Conservation (phyloP, 768 basidiomycete genomes). For the Obba rivulosa region DNA sequence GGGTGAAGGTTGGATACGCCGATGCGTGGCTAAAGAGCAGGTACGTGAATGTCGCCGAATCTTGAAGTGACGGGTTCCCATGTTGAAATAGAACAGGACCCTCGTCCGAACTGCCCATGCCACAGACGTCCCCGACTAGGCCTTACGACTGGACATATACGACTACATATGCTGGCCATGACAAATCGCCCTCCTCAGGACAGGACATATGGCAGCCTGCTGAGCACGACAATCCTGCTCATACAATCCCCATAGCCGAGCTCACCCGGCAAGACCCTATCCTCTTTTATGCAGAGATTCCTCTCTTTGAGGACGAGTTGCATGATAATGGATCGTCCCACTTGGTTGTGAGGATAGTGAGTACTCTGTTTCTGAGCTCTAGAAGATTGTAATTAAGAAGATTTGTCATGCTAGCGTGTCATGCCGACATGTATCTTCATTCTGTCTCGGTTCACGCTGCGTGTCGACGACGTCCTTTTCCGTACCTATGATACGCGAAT, state of each 20-base stretch:
- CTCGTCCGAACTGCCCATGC: conserved; percentile 58
- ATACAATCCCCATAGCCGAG: conserved; percentile 78
- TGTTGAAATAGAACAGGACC: conserved; percentile 61
- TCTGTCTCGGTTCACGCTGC: conserved; percentile 83
- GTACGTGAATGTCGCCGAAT: conserved; percentile 35
- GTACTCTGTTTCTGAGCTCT: not conserved
- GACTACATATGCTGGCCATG: conserved; percentile 74
- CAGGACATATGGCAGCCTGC: conserved; percentile 44
- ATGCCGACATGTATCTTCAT: conserved; percentile 96
- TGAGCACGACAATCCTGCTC: conserved; percentile 48
- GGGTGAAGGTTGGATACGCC: conserved; percentile 91
- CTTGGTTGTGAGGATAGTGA: conserved; percentile 79
- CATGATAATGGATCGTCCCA: conserved; percentile 94
- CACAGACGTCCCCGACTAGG: conserved; percentile 69
- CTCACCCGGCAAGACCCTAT: conserved; percentile 91
- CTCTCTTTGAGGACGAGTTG: conserved; percentile 92
- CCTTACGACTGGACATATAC: conserved; percentile 99
- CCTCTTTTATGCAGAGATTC: conserved; percentile 94
- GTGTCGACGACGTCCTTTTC: conserved; percentile 94
- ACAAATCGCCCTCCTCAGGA: conserved; percentile 12
- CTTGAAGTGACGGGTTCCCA: not conserved
- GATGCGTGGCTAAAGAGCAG: conserved; percentile 91
- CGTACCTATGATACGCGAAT: conserved; percentile 84
- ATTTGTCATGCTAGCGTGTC: conserved; percentile 59
- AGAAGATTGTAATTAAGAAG: not conserved